Conservation (phyloP, 1,284 basidiomycete genomes). For the Tremellales sp. region DNA sequence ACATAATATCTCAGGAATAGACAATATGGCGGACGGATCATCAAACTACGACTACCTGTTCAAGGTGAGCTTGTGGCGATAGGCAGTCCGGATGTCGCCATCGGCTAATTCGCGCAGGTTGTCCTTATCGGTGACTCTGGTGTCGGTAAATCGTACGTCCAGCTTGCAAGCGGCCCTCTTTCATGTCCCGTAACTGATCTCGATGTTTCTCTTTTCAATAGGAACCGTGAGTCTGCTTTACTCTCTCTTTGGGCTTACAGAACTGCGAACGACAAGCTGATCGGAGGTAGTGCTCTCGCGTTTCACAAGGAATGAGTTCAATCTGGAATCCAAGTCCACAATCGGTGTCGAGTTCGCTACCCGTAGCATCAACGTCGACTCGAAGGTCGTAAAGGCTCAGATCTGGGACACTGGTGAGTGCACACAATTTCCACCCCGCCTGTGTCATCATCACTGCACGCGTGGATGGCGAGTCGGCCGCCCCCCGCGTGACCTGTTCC, state of each 20-base stretch:
- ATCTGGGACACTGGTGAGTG: constrained; percentile 97
- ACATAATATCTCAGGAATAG: constrained; percentile 6
- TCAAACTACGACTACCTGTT: constrained; percentile 89
- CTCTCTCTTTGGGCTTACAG: not conserved
- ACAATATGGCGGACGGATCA: constrained; percentile 76
- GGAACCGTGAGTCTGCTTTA: constrained; percentile 44
- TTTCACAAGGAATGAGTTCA: constrained; percentile 99
- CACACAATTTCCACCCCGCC: not conserved
- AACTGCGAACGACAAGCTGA: too few relatives aligned
- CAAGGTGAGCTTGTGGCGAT: constrained; percentile 60
- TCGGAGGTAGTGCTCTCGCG: constrained; percentile 63
- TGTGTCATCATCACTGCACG: not conserved
- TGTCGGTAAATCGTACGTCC: constrained; percentile 83
- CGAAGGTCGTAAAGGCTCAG: constrained; percentile 97
- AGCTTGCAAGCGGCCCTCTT: not conserved
- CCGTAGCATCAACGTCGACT: constrained; percentile 87
- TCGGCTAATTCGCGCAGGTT: constrained; percentile 56
- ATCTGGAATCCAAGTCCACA: constrained; percentile 96
- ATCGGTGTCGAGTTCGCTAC: constrained; percentile 99
- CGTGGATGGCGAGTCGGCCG: not conserved
- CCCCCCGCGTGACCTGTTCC: not conserved
- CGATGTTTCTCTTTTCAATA: constrained; percentile 14
- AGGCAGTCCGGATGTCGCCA: too few relatives aligned
- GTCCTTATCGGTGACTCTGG: constrained; percentile 99
- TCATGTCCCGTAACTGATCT: not conserved